phyloP scores from a whole-genome alignment of 169 alveolate genomes.

The Neospora caninum region DNA sequence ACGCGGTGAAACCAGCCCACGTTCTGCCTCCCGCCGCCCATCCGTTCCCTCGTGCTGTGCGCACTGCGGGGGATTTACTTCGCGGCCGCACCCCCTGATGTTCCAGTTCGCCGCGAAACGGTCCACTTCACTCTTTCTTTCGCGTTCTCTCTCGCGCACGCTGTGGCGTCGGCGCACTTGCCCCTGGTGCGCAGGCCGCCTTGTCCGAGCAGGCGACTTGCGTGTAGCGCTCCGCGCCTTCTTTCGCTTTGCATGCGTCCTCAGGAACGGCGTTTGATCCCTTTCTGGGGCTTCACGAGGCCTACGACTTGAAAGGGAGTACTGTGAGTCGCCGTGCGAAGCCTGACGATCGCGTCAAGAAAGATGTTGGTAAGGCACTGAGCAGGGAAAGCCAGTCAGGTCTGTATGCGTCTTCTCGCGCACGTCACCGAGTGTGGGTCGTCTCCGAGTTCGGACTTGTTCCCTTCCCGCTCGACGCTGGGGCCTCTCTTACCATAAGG shows the following conservation, averaged over 20 bases:
- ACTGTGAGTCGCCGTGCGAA: conserved; percentile 36
- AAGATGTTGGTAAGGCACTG: conserved; percentile 32
- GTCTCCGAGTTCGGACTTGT: background rate
- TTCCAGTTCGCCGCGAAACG: too few relatives aligned
- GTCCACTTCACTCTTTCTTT: too few relatives aligned
- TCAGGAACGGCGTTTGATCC: conserved; percentile 46
- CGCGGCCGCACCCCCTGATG: too few relatives aligned
- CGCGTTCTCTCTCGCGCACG: too few relatives aligned
- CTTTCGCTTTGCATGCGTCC: background rate
- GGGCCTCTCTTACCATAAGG: too few relatives aligned
- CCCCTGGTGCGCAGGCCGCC: background rate
- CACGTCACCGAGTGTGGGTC: background rate
- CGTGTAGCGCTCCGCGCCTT: background rate
- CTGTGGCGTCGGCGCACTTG: too few relatives aligned
- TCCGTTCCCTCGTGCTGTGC: too few relatives aligned
- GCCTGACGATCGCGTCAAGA: conserved; percentile 23
- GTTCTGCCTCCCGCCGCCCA: too few relatives aligned
- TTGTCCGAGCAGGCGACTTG: background rate
- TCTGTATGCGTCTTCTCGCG: background rate
- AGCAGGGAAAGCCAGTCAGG: background rate
- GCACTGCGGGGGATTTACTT: too few relatives aligned
- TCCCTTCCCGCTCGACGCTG: too few relatives aligned
- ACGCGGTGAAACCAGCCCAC: too few relatives aligned
- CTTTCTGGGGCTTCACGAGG: conserved; percentile 12
- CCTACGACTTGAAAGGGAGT: conserved; percentile 50